phyloP scores from a whole-genome alignment of 1,139 yeast genomes.

The Scheffersomyces insectosa region DNA sequence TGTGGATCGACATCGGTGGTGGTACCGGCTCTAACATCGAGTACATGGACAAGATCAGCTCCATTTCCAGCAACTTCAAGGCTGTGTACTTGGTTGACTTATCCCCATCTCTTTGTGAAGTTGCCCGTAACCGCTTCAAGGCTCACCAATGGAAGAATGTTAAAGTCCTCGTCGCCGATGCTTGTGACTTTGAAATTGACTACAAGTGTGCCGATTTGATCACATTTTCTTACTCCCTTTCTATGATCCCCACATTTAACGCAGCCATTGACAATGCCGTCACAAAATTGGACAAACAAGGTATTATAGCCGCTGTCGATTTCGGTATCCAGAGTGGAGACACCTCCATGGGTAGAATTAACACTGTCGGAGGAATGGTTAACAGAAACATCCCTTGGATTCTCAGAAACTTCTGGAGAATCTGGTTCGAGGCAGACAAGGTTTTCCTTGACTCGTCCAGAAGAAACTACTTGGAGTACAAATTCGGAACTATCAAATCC shows the following conservation, averaged over 20 bases:
- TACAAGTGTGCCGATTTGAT: slow-evolving; percentile 54
- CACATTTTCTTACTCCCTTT: slow-evolving; percentile 76
- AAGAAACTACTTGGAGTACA: slow-evolving; percentile 79
- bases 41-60: slow-evolving; percentile 60
- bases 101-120: slow-evolving; percentile 72
- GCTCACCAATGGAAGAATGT: slow-evolving; percentile 62
- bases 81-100: slow-evolving; percentile 74
- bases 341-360: slow-evolving; percentile 66
- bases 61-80: slow-evolving; percentile 52
- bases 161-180: slow-evolving; percentile 71
- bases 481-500: slow-evolving; percentile 77
- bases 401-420: slow-evolving; percentile 77
- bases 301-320: slow-evolving; percentile 71
- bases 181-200: slow-evolving; percentile 63
- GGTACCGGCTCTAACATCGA: slow-evolving; percentile 86
- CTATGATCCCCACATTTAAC: slow-evolving; percentile 83
- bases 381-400: slow-evolving; percentile 77
- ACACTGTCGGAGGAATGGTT: slow-evolving; percentile 72
- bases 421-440: slow-evolving; percentile 85
- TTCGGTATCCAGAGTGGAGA: slow-evolving; percentile 75
- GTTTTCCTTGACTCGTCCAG: slow-evolving; percentile 79
- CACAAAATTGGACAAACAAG: slow-evolving; percentile 51
- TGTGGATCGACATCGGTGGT: slow-evolving; percentile 87
- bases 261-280: slow-evolving; percentile 75
- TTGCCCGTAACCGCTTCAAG: slow-evolving; percentile 62